phyloP scores from a whole-genome alignment of 2,329 filamentous ascomycete genomes.

The Fusarium domesticum region DNA sequence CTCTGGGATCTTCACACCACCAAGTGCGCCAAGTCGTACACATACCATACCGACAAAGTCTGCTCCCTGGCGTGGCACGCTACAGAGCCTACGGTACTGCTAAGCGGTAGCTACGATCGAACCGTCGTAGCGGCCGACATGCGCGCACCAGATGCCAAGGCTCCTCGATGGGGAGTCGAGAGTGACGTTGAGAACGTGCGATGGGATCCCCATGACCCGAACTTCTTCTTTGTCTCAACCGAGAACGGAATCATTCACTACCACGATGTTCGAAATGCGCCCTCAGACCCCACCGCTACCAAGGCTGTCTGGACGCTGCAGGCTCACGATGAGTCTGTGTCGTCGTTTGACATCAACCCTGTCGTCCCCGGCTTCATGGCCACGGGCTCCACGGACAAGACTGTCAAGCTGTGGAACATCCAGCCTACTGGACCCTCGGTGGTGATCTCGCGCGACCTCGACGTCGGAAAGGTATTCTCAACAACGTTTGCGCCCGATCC shows the following conservation, averaged over 20 bases:
- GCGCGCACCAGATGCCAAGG: conserved; percentile 81
- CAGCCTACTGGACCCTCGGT: conserved; percentile 76
- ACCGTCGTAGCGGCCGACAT: conserved; percentile 95
- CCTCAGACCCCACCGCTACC: conserved; percentile 66
- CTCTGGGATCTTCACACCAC: conserved; percentile 94
- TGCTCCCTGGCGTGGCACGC: conserved; percentile 95
- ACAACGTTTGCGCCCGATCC: conserved; percentile 85
- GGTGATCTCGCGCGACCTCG: conserved; percentile 87
- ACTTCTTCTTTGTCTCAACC: conserved; percentile 94
- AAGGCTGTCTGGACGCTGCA: conserved; percentile 94
- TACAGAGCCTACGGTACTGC: conserved; percentile 77
- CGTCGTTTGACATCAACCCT: conserved; percentile 88
- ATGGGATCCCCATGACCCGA: conserved; percentile 90
- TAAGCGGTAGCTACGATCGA: conserved; percentile 93
- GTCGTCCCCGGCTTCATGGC: conserved; percentile 88
- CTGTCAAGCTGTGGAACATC: conserved; percentile 96
- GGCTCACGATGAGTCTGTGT: conserved; percentile 89
- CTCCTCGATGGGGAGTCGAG: conserved; percentile 86
- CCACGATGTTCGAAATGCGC: conserved; percentile 78
- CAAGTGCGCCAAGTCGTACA: conserved; percentile 92
- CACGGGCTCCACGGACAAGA: conserved; percentile 90
- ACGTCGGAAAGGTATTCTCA: conserved; percentile 92
- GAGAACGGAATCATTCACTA: conserved; percentile 90
- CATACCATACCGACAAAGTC: conserved; percentile 95
- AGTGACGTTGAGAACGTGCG: conserved; percentile 89